A percentile compares a stretch with the other conserved stretches of the same genome.
These are phyloP conservation scores for Starmerella powellii DNA, from an alignment of 805 yeast species.

Conservation along the genomic window DNA sequence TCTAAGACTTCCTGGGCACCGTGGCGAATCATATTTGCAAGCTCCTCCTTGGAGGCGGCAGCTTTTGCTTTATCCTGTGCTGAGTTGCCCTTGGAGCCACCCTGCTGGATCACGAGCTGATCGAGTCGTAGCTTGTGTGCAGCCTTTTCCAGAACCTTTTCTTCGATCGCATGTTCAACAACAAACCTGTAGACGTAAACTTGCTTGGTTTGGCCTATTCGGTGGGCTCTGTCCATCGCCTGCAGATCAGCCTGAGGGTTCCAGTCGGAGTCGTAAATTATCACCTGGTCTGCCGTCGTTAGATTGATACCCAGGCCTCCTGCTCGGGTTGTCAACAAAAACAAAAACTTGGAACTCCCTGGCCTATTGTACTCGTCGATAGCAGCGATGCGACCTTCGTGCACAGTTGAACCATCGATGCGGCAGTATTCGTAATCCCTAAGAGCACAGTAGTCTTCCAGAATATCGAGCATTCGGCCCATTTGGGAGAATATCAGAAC, in stretches of 20 bases:
- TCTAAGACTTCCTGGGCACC: conserved; percentile 88
- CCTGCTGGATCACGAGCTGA: conserved; percentile 86
- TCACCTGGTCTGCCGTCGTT: conserved; percentile 82
- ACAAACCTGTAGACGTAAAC: conserved; percentile 85
- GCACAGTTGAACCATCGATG: conserved; percentile 87
- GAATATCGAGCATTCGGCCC: conserved; percentile 78
- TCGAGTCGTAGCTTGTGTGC: conserved; percentile 87
- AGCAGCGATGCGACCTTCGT: conserved; percentile 83
- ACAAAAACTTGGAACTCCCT: conserved; percentile 66
- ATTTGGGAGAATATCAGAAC: conserved; percentile 87
- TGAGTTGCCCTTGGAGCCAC: conserved; percentile 37
- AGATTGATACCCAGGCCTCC: conserved; percentile 93
- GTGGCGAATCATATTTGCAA: conserved; percentile 88
- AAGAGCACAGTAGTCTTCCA: conserved; percentile 82
- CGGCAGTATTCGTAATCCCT: conserved; percentile 80
- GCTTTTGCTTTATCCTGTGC: conserved; percentile 23
- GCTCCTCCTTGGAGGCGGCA: conserved; percentile 54
- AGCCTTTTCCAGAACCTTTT: conserved; percentile 88
- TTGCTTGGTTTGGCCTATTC: conserved; percentile 94
- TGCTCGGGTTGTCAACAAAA: conserved; percentile 83
- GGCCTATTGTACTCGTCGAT: conserved; percentile 85
- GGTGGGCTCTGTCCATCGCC: conserved; percentile 96
- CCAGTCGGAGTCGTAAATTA: conserved; percentile 90
- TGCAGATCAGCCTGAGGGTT: conserved; percentile 96
- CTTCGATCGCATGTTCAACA: conserved; percentile 93